Base-by-base conservation (phyloP, 176 grass and related monocot species). In the Themeda triandra region DNA sequence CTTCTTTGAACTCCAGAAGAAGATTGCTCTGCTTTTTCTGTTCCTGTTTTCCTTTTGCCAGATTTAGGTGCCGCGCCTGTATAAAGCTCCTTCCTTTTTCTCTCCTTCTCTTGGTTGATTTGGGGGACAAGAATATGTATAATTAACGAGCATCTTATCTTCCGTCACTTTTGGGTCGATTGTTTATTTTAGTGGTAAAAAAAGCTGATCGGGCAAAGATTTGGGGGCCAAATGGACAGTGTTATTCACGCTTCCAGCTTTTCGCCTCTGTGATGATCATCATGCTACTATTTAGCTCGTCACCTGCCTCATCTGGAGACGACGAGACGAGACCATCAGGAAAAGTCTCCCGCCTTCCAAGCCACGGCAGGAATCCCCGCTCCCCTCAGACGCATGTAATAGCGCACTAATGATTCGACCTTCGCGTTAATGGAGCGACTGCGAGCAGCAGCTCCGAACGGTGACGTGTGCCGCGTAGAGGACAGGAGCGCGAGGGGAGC, bases 61-160 rank as follows among this genome's bases (percentile, higher is more conserved):
- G 77, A 87, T 74, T 73, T 83, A 80, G 48, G 60, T 13, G 14
- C 45, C 84, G 75, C 72, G 58, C 15, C 14, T 83, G 74, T 86
- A 76, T 73, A 87, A 90, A 90, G 80, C 3, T 19, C 32, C 30
- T 12, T 5, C 8, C 71, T 74, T 74, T 29, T 69, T n/a, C 36
- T 51, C 44, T 17, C 7, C 54, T 73, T 21, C 33, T 6, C 5
- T 91, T 87, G 89, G 81, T 91, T 91, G 76, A 80, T 76, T 87
- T 70, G 32, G 76, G 85, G 85, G 85, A 76, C 89, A 91, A 84
- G 89, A 87, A 91, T 87, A 87, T 87, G 81, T 84, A 91, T 84
- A 91, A 91, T 87, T 87, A 87, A 53, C 67, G 15, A 69, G 75
- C 80, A 91, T 91, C 69, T 87, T 87, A 80, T 84, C 69, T 69